Evolutionary conservation across 805 yeast species (phyloP).

Genomic region (Wickerhamomyces bovis): DNA sequence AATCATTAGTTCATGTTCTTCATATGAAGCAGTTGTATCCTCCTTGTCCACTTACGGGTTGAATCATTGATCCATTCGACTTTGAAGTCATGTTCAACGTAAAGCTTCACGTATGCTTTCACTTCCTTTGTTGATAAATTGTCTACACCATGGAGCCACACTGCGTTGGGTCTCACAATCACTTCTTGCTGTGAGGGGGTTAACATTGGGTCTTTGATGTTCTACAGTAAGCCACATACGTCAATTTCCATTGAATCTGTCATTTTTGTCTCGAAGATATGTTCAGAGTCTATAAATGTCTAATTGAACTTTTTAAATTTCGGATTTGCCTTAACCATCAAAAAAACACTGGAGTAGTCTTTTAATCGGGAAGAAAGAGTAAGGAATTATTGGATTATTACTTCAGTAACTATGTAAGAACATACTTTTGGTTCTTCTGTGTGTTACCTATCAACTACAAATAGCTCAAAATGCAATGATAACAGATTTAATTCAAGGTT

Average conservation of each 20-base stretch:
- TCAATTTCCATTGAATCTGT: conserved; percentile 16
- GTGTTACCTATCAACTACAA: too few species aligned
- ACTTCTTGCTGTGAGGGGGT: conserved; percentile 3
- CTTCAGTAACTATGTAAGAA: too few species aligned
- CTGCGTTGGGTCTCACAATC: conserved; percentile 16
- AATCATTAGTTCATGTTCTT: neutral
- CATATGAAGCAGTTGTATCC: neutral
- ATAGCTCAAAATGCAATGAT: too few species aligned
- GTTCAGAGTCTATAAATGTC: too few species aligned
- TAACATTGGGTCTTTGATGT: neutral
- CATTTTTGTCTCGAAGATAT: neutral
- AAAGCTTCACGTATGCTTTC: conserved; percentile 14
- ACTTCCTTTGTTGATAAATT: conserved; percentile 20
- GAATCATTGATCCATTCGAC: conserved; percentile 25
- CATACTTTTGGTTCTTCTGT: too few species aligned
- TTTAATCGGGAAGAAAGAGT: too few species aligned
- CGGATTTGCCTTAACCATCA: too few species aligned
- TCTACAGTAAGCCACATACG: conserved; percentile 6
- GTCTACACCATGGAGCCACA: conserved; percentile 23
- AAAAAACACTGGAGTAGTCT: too few species aligned
- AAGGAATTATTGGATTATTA: too few species aligned
- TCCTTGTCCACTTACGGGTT: conserved; percentile 11
- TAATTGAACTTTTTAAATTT: too few species aligned
- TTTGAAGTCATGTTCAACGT: conserved; percentile 14
- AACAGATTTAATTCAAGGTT: neutral